Percentiles rank a stretch among this genome's conserved stretches.
phyloP scores from a whole-genome alignment of 1,284 basidiomycete species.

The Gomphus bonarii region DNA sequence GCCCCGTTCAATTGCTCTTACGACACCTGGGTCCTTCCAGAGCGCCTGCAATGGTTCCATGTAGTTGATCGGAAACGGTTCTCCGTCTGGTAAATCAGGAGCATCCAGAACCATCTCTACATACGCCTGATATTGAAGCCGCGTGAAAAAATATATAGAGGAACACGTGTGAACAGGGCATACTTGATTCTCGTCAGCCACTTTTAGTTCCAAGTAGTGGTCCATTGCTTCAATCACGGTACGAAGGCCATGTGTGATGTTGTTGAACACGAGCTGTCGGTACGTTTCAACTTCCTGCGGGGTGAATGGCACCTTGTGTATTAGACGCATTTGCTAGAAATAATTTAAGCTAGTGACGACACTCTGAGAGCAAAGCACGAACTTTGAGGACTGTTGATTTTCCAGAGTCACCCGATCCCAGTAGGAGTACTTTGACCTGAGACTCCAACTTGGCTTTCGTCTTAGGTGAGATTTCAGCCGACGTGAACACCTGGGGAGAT shows the following conservation, averaged over 20 bases:
- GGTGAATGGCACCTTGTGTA: conserved; percentile 72
- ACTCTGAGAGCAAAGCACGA: conserved; percentile 15
- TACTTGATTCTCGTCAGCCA: conserved; percentile 47
- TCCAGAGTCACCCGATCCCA: conserved; percentile 90
- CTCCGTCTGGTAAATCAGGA: conserved; percentile 66
- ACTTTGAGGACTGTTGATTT: conserved; percentile 90
- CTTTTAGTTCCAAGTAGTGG: conserved; percentile 73
- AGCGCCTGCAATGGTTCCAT: conserved; percentile 57
- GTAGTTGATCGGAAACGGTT: conserved; percentile 63
- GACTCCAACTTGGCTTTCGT: conserved; percentile 55
- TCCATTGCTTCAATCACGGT: conserved; percentile 83
- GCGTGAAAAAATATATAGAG: not conserved
- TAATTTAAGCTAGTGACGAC: conserved; percentile 14
- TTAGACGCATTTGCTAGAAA: conserved; percentile 77
- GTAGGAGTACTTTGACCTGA: conserved; percentile 83
- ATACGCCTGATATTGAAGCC: conserved; percentile 20
- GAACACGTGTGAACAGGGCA: not conserved
- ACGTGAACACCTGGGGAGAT: not conserved
- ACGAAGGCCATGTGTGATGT: conserved; percentile 78
- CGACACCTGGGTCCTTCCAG: conserved; percentile 73
- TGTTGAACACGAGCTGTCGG: conserved; percentile 86
- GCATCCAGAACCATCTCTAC: conserved; percentile 61
- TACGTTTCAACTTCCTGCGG: conserved; percentile 68
- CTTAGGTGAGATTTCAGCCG: conserved; percentile 24
- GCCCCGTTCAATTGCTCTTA: conserved; percentile 61